Evolutionary conservation across 345 rosid genomes (phyloP), one percentile per base, ranked within the genome.

Genomic region (Eucalyptus erythrocorys): DNA sequence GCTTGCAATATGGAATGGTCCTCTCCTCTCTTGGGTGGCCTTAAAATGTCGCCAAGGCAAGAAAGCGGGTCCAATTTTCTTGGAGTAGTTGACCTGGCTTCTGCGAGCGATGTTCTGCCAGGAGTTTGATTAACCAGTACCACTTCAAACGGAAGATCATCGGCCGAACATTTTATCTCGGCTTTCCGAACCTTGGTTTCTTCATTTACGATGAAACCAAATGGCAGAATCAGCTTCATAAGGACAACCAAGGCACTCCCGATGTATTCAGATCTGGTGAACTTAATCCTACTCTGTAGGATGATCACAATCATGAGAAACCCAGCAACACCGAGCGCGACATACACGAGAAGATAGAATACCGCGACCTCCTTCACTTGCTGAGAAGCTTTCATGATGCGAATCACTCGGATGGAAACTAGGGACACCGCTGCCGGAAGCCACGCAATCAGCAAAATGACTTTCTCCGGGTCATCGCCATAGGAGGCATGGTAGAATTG

Each of bases 1-100:
- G 90, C 87, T 80, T 89, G 90, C 30, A 6, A 86, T 57, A 61
- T 81, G 37, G 89, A 86, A 55, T 80, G 61, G 84, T 89, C 87
- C 84, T 81, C 88, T 61, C 89, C 85, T 47, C 90, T 81, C 47
- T 55, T 86, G 27, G 90, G 90, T 43, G 88, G 87, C 87, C 40
- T 47, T 4, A 87, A 55, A 51, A 89, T 47, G 85, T 40, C 37
- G 13, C 48, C 14, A 21, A 76, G 71, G 48, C 49, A 32, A n/a
- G 90, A 86, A 66, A 71, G 43, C 42, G 64, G 47, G 16, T 51
- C 53, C 57, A 45, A 45, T 50, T 53, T 40, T 42, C 43, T 26
- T 8, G 51, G 86, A 84, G 79, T 22, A 66, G 47, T 55, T 27
- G n/a, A n/a, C 11, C 32, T 71, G n/a, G 45, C 82, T 21, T 76